Evolutionary conservation across 352 stramenopile genomes (phyloP), one percentile per base, ranked within the genome.

Genomic region (Pythium insidiosum): DNA sequence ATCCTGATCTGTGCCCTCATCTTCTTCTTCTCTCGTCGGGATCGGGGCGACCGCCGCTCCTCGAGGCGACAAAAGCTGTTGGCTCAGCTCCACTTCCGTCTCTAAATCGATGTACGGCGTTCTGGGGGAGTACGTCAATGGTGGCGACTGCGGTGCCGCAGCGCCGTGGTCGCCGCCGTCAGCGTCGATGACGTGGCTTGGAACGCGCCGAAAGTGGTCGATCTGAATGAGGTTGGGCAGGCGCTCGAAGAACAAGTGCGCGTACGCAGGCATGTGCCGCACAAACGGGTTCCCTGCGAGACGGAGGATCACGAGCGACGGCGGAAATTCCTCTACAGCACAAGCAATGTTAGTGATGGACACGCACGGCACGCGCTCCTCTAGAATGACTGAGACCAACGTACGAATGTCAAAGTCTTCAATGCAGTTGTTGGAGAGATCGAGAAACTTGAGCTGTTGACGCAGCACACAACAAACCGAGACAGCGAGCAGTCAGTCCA

Each of bases 341-440:
- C 1, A 7, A 34, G 42, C 11, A 35, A 41, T 6, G 37, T 25
- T 3, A 23, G 26, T 41, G 7, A 46, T n/a, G 12, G 22, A 13
- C 16, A 12, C 9, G 2, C n/a, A n/a, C n/a, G n/a, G n/a, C n/a
- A n/a, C n/a, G n/a, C 4, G 26, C 23, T 16, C 13, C 20, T 21
- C 12, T 34, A 37, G 18, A 20, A 2, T 29, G 6, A 25, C 28
- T 20, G 22, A 16, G 9, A 24, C 25, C 6, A 24, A 44, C 48
- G 31, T 61, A 78, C 66, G 41, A 15, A 84, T 56, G 24, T 85
- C 59, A 43, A 90, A 64, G n/a, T 79, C 58, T 13, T 82, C 62
- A 18, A 88, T 85, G 29, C 58, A 59, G 33, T 90, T 90, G 66
- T 83, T 77, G 1, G 74, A 86, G 18, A 90, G 36, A 45, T 90